Evolutionary conservation across 768 basidiomycete species (phyloP).

Genomic region (Trametopsis cervina): DNA sequence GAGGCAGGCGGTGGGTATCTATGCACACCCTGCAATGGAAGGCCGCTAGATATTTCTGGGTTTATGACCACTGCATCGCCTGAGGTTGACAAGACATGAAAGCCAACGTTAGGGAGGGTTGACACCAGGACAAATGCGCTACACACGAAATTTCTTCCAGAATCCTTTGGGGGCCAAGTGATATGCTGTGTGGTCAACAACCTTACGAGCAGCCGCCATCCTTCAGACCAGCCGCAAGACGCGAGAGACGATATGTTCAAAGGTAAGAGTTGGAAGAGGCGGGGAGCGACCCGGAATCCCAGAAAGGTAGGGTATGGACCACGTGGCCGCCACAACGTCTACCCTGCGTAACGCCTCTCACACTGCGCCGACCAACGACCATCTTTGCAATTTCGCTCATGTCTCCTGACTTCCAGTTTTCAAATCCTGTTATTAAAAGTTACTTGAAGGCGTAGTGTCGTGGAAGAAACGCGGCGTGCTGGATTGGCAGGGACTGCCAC

Average conservation of each 20-base stretch:
- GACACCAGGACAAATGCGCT: neutral
- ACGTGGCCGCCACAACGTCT: neutral
- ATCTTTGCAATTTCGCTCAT: too few species aligned
- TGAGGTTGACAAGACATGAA: constrained; percentile 24
- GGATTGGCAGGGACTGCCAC: neutral
- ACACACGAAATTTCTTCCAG: constrained; percentile 94
- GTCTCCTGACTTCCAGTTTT: too few species aligned
- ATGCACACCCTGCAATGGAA: constrained; percentile 67
- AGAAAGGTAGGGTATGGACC: neutral
- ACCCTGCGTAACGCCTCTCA: neutral
- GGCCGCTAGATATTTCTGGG: constrained; percentile 85
- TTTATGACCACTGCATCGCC: constrained; percentile 82
- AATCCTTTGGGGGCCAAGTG: constrained; percentile 86
- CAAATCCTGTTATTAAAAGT: too few species aligned
- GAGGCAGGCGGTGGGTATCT: constrained; percentile 88
- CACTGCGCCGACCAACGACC: too few species aligned
- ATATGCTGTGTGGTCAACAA: constrained; percentile 84
- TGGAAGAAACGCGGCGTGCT: neutral
- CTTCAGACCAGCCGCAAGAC: neutral
- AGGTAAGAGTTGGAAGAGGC: neutral
- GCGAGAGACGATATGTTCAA: neutral
- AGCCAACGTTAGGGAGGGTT: neutral
- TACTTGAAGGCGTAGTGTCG: neutral
- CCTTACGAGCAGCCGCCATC: constrained; percentile 59
- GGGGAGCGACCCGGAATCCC: neutral